Base-by-base conservation (phyloP, 1,284 basidiomycete species). In the Boletus sp. region DNA sequence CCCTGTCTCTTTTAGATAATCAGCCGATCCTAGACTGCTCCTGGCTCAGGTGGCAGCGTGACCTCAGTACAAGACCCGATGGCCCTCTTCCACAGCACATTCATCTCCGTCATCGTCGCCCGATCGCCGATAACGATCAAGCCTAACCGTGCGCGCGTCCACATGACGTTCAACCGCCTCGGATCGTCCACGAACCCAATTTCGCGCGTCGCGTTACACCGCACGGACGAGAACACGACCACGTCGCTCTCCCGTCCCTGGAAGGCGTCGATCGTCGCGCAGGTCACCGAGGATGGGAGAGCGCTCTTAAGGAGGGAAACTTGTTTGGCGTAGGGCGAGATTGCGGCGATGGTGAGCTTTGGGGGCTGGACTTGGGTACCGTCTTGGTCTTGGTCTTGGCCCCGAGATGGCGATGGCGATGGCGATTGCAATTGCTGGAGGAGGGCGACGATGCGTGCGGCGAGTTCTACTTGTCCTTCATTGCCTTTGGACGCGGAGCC, bases 221-320 rank as follows among this genome's bases (percentile, higher is more conserved):
- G 74, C 13, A 89, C 85, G 2, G 82, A 81, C 0, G 82, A 81
- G 57, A 88, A 84, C 36, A 91, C 72, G 50, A 89, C 75, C 26
- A 87, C 72, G 44, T 84, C 81, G 57, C 81, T 82, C 61, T 90
- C 87, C 32, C 85, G 71, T 2, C 88, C 86, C 60, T 90, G 87
- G 61, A 88, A 90, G 0, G 82, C 81, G 55, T 88, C 84, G 50
- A 88, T 77, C 0, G 84, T 88, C 45, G 76, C 79, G 37, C 73
- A 74, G 16, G 73, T 67, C 44, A 75, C 65, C 14, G 66, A 60
- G 2, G 69, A 60, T 0, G 76, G 71, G 0, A 79, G 63, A 2
- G 61, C 63, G 20, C 69, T 60, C 17, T 71, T 69, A 4, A 84
- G 65, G 1, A 71, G 64, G 39, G 70, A 65, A 12, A 77, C 69